A percentile compares a stretch with the other conserved stretches of the same genome.
Conservation (phyloP, 352 stramenopile species). For the Pythium aristosporum region DNA sequence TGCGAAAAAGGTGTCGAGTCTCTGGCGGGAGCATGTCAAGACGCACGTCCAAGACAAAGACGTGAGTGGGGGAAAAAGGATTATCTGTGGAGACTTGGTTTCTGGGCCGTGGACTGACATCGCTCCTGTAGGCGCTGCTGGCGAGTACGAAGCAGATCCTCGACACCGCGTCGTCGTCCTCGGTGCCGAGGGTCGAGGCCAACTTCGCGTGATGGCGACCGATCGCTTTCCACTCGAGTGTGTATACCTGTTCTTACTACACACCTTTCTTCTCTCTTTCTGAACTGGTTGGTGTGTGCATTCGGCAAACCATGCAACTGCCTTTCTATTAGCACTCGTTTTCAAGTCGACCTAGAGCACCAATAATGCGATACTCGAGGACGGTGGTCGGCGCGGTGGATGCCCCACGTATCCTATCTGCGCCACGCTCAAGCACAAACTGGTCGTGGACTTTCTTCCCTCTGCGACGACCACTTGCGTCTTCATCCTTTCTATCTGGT, state of each 20-base stretch:
- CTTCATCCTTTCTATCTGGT: not conserved
- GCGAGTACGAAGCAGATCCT: slow-evolving; percentile 48
- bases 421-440: slow-evolving; percentile 1
- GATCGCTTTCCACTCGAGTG: not conserved
- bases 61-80: slow-evolving; percentile 7
- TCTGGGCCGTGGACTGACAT: not conserved
- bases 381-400: not conserved
- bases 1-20: slow-evolving; percentile 42
- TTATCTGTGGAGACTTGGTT: not conserved
- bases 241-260: not conserved
- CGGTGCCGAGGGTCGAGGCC: slow-evolving; percentile 4
- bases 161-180: slow-evolving; percentile 17
- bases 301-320: not conserved
- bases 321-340: not conserved
- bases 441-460: slow-evolving; percentile 1
- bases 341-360: slow-evolving; percentile 2
- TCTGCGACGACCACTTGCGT: not conserved
- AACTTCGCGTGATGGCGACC: slow-evolving; percentile 10
- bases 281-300: not conserved
- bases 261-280: not conserved
- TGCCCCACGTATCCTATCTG: not conserved
- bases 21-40: slow-evolving; percentile 61
- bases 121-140: slow-evolving; percentile 38
- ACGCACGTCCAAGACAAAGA: slow-evolving; percentile 33
- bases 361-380: slow-evolving; percentile 1